Evolutionary conservation across 495 filamentous ascomycete genomes (phyloP).

Genomic region (Talaromyces borbonicus): DNA sequence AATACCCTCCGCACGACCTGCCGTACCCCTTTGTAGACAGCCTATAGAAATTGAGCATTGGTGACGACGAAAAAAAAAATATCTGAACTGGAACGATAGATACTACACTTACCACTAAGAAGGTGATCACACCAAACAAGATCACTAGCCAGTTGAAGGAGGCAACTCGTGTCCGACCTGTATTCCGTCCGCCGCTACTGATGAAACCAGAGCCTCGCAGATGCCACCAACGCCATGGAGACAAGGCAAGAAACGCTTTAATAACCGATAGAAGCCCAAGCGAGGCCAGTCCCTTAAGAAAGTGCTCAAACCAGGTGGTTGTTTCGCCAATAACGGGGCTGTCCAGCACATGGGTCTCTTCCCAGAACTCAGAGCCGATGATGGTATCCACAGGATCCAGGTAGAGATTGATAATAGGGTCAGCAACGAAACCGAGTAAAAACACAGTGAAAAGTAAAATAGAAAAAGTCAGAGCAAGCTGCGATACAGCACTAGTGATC

Average conservation of each 20-base stretch:
- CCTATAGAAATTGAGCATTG: constrained; percentile 33
- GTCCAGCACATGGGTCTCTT: constrained; percentile 25
- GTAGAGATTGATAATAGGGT: constrained; percentile 85
- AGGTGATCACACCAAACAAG: constrained; percentile 67
- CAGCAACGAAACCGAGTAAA: constrained; percentile 78
- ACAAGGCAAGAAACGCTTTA: constrained; percentile 65
- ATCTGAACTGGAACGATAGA: not conserved
- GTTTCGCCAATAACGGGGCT: constrained; percentile 33
- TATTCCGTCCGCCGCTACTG: constrained; percentile 43
- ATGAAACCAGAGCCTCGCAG: constrained; percentile 44
- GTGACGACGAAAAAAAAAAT: not conserved
- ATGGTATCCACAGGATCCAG: constrained; percentile 58
- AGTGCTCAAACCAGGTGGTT: constrained; percentile 65
- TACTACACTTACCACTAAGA: constrained; percentile 69
- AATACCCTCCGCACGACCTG: constrained; percentile 58
- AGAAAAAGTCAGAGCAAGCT: constrained; percentile 54
- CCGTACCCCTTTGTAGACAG: constrained; percentile 69
- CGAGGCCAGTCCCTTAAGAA: constrained; percentile 76
- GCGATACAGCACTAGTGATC: constrained; percentile 56
- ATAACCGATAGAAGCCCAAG: constrained; percentile 78
- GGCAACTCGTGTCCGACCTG: constrained; percentile 62
- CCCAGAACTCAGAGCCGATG: constrained; percentile 26
- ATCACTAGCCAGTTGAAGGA: constrained; percentile 69
- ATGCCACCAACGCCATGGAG: constrained; percentile 69
- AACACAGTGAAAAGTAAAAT: constrained; percentile 67